Base-by-base conservation (phyloP, 129 eudicot genomes). In the Chrysanthemum lavandulifolium region DNA sequence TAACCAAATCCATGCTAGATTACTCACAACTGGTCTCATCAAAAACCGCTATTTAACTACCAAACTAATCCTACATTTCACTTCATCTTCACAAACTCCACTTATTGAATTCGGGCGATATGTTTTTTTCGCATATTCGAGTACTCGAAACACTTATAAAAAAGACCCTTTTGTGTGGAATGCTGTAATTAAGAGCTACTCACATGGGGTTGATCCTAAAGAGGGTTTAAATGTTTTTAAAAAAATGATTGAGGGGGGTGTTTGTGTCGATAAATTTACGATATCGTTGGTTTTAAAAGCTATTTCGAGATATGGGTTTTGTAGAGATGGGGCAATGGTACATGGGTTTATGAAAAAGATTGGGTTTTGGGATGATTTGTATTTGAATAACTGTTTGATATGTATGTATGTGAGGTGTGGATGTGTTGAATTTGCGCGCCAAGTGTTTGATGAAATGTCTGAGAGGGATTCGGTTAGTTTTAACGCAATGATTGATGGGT, bases 401-500 rank as follows among this genome's bases (percentile, higher is more conserved):
- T 70, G 73, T 60, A 66, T 90, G 89, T 87, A 90, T 69, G 70
- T 75, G 13, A 87, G 70, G 52, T 74, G 89, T 52, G 87, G 94
- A 16, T 45, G 66, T 73, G 62, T 85, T 72, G 91, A 75, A 55
- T 55, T 68, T 67, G 93, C 84, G 11, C 86, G 91, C 23, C 93
- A 79, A 29, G 82, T 90, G 62, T 90, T 90, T 81, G 91, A 87
- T 79, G 81, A 65, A 73, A 85, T 87, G 87, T 14, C 6, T 10
- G 57, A 68, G 21, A 79, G 71, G 71, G 97, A 90, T 70, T 72
- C 91, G 0, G 84, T 90, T 62, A 83, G 91, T 59, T 90, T 67
- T 72, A 87, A 87, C 70, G 68, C 86, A 64, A 85, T 90, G 91
- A 84, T 91, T 61, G 88, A 91, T 78, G 97, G 95, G 72, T 91